Evolutionary conservation across 495 filamentous ascomycete genomes (phyloP).

Genomic region (Hyphodiscus hymeniophilus): DNA sequence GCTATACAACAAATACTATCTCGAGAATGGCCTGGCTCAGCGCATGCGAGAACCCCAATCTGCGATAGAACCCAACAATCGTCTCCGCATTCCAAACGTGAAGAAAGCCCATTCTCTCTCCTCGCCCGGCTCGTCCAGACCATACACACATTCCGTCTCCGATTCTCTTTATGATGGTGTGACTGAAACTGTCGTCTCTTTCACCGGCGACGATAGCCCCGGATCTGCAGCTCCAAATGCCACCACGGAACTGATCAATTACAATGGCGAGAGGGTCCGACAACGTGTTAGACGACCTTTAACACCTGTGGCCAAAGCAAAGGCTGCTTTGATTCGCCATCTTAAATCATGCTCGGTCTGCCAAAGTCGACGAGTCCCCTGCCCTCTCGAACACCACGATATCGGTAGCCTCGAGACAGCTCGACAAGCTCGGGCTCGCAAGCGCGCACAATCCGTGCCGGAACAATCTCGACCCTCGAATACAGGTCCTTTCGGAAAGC

Average conservation of each 20-base stretch:
- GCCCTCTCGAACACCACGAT: conserved; percentile 22
- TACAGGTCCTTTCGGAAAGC: conserved; percentile 6
- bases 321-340: conserved; percentile 18
- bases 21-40: conserved; percentile 6
- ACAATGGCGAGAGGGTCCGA: conserved; percentile 15
- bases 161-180: conserved; percentile 8
- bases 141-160: conserved; percentile 11
- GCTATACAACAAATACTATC: conserved; percentile 9
- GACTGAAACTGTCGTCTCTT: conserved; percentile 21
- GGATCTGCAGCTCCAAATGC: conserved; percentile 8
- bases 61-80: neutral
- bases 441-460: neutral
- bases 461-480: conserved; percentile 1
- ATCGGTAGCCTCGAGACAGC: conserved; percentile 10
- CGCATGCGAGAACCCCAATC: conserved; percentile 3
- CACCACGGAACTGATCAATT: conserved; percentile 7
- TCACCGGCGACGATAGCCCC: conserved; percentile 13
- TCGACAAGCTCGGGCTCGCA: neutral
- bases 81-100: neutral
- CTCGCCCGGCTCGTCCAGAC: conserved; percentile 7
- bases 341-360: conserved; percentile 15
- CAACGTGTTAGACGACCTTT: conserved; percentile 6
- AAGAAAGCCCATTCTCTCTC: conserved; percentile 1
- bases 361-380: conserved; percentile 10
- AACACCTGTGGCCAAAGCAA: conserved; percentile 9